Percentiles rank a stretch among this genome's conserved stretches.
Conservation (phyloP, 106 monocot species). For the Ottelia alismoides region DNA sequence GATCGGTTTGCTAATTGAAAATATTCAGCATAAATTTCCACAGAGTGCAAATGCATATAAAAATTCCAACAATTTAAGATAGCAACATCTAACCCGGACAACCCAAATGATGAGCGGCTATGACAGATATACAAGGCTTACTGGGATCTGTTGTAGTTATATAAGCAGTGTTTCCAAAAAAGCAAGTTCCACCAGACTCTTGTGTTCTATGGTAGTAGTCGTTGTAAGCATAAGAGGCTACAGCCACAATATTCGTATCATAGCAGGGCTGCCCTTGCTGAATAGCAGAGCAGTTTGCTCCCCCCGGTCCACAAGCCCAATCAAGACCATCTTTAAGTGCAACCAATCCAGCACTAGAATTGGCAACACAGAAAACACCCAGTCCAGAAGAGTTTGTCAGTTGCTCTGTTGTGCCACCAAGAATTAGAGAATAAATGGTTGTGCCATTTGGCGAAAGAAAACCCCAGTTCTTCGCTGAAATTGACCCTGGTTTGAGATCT, state of each 20-base stretch:
- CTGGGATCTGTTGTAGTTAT: slow-evolving; percentile 46
- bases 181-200: slow-evolving; percentile 34
- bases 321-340: slow-evolving; percentile 56
- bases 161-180: slow-evolving; percentile 35
- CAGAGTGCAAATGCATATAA: no score
- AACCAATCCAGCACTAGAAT: slow-evolving; percentile 23
- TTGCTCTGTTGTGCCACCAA: slow-evolving; percentile 8
- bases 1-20: no score
- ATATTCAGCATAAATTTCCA: no score
- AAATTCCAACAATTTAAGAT: no score
- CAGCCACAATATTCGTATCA: slow-evolving; percentile 12
- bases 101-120: no score
- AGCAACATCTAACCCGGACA: no score
- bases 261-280: slow-evolving; percentile 80
- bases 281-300: slow-evolving; percentile 70
- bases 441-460: slow-evolving; percentile 57
- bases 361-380: slow-evolving; percentile 82
- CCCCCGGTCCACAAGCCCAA: slow-evolving; percentile 87
- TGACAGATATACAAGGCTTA: no score
- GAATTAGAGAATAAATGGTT: slow-evolving; percentile 32
- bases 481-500: slow-evolving; percentile 37
- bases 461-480: slow-evolving; percentile 78
- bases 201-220: slow-evolving; percentile 49
- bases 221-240: slow-evolving; percentile 65
- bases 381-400: slow-evolving; percentile 12